Percentiles rank a stretch among this genome's conserved stretches.
phyloP scores from a whole-genome alignment of 768 basidiomycete genomes.

The Mycena leptocephala region DNA sequence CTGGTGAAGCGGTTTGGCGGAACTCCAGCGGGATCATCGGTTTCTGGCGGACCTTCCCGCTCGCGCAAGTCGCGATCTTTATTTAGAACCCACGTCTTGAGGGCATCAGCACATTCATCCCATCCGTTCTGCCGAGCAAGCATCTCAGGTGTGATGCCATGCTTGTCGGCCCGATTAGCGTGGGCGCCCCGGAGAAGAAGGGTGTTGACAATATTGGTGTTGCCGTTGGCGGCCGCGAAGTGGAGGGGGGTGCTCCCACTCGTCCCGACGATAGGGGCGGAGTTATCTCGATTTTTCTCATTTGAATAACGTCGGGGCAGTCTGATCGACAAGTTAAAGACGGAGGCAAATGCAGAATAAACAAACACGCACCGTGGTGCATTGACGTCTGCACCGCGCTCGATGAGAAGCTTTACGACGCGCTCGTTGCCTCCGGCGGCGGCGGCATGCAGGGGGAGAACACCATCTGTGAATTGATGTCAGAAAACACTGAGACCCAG shows the following conservation, averaged over 20 bases:
- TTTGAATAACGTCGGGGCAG: slow-evolving; percentile 83
- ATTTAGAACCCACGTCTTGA: slow-evolving; percentile 78
- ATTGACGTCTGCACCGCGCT: slow-evolving; percentile 98
- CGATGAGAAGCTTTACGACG: slow-evolving; percentile 91
- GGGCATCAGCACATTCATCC: slow-evolving; percentile 81
- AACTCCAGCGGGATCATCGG: slow-evolving; percentile 41
- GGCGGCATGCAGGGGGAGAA: slow-evolving; percentile 97
- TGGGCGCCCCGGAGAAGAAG: slow-evolving; percentile 91
- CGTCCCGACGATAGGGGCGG: slow-evolving; percentile 82
- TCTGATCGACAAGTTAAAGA: slow-evolving; percentile 54
- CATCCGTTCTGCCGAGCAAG: slow-evolving; percentile 88
- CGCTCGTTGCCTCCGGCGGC: slow-evolving; percentile 92
- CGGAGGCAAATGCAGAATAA: slow-evolving; percentile 28
- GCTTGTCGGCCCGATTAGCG: slow-evolving; percentile 89
- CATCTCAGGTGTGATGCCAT: slow-evolving; percentile 90
- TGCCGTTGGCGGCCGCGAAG: slow-evolving; percentile 97
- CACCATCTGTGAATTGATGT: slow-evolving; percentile 67
- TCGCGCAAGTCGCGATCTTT: slow-evolving; percentile 76
- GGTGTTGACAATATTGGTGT: slow-evolving; percentile 81
- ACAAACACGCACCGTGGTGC: slow-evolving; percentile 81
- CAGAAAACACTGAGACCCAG: not conserved
- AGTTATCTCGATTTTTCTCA: slow-evolving; percentile 76
- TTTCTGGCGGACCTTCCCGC: slow-evolving; percentile 54
- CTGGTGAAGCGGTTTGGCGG: slow-evolving; percentile 21
- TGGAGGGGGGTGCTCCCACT: slow-evolving; percentile 97